Evolutionary conservation across 768 basidiomycete genomes (phyloP), one percentile per base, ranked within the genome.

Genomic region (Boletus reticuloceps): DNA sequence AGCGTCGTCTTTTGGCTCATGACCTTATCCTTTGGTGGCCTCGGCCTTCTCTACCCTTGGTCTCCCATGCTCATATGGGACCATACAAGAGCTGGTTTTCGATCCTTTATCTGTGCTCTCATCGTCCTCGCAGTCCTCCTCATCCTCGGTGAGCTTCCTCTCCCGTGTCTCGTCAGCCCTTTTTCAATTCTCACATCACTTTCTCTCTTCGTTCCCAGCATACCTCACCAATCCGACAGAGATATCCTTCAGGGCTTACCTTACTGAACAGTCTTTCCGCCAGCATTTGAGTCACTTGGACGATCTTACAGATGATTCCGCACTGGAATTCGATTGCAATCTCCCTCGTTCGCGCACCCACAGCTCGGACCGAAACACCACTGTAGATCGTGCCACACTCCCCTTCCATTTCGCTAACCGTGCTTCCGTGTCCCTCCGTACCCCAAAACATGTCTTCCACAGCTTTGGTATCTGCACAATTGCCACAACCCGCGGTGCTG

Each of bases 181-280:
- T 19, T 14, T 20, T 50, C 29, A 3, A 2, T 43, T 17, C 52
- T 45, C 31, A 37, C 32, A 7, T 34, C 13, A n/a, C 22, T 40
- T 38, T 38, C 32, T 38, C 32, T 59, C 31, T 54, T 50, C 51
- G 25, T 39, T 22, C 47, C 27, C 76, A 98, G 96, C 95, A 46
- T 94, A 94, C 77, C 83, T 95, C 69, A 92, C 94, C 34, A 98
- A 98, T 72, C 96, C 96, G 22, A 85, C 88, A 53, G 94, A 98
- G 73, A 86, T 86, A 45, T 94, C 94, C 8, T 98, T 99, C 74
- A 86, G 95, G 50, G 80, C 93, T 19, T 95, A 92, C 75, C 86
- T 98, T 62, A 98, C 95, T n/a, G 94, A 97, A 67, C 91, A 91
- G 67, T 95, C 94, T 25, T 98, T 99, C 71, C 91, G 95, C 50